A percentile compares a stretch with the other conserved stretches of the same genome.
Evolutionary conservation across 2,329 filamentous ascomycete genomes (phyloP).

Genomic region (Neoscytalidium dimidiatum): DNA sequence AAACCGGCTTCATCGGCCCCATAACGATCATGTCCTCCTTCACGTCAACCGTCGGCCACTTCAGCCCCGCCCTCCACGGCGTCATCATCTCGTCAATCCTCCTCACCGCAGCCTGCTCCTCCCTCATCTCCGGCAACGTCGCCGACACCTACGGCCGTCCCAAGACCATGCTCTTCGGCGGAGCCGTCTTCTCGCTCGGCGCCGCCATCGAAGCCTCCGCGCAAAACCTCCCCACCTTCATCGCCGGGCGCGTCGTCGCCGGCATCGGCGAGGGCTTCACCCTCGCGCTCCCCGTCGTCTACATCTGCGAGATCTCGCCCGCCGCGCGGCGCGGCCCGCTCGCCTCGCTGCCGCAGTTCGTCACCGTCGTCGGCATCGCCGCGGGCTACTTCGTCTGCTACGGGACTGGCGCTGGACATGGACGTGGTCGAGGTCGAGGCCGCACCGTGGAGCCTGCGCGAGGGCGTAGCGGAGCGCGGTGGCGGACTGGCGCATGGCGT

Average conservation of each 20-base stretch:
- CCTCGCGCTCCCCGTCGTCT: slow-evolving; percentile 42
- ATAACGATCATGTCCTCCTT: slow-evolving; percentile 62
- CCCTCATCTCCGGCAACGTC: slow-evolving; percentile 58
- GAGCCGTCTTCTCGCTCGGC: slow-evolving; percentile 53
- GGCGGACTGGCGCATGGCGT: neutral
- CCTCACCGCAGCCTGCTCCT: slow-evolving; percentile 56
- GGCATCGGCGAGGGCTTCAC: slow-evolving; percentile 63
- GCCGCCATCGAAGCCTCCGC: slow-evolving; percentile 49
- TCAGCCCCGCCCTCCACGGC: slow-evolving; percentile 57
- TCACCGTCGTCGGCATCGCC: slow-evolving; percentile 53
- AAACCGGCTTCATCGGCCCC: slow-evolving; percentile 61
- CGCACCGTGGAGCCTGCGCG: too few relatives aligned
- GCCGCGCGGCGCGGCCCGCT: slow-evolving; percentile 52
- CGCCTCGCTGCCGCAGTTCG: slow-evolving; percentile 55
- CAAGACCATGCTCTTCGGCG: slow-evolving; percentile 52
- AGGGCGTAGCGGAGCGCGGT: neutral
- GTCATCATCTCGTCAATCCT: slow-evolving; percentile 62
- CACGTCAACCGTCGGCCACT: slow-evolving; percentile 49
- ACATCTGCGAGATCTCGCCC: slow-evolving; percentile 64
- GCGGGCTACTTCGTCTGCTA: slow-evolving; percentile 64
- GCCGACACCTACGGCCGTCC: slow-evolving; percentile 58
- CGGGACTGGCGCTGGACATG: too few relatives aligned
- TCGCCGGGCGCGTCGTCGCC: slow-evolving; percentile 57
- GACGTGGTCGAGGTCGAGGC: too few relatives aligned
- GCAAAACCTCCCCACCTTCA: slow-evolving; percentile 52